Percentiles rank a stretch among this genome's conserved stretches.
These are phyloP conservation scores for Irpex sp. DNA, from an alignment of 1,284 basidiomycete species.

Conservation along the genomic window DNA sequence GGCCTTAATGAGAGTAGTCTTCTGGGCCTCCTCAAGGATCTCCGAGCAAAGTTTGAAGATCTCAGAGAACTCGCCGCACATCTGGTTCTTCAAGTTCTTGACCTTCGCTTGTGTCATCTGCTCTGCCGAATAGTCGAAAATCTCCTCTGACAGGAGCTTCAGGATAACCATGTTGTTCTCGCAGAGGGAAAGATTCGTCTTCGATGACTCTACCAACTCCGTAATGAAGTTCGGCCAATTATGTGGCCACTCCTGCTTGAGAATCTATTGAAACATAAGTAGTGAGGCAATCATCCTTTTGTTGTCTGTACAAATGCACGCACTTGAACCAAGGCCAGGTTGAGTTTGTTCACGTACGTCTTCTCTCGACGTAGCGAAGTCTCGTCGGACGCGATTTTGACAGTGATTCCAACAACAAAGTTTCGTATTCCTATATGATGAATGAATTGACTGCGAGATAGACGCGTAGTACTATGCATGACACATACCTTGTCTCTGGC, in stretches of 20 bases:
- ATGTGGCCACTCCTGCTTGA: slow-evolving; percentile 99
- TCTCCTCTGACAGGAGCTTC: slow-evolving; percentile 96
- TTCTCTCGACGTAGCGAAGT: slow-evolving; percentile 86
- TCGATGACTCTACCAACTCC: slow-evolving; percentile 96
- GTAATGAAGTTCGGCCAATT: slow-evolving; percentile 99
- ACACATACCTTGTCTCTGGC: slow-evolving; percentile 80
- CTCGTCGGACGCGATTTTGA: slow-evolving; percentile 92
- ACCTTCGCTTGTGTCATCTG: slow-evolving; percentile 99
- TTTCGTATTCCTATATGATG: slow-evolving; percentile 81
- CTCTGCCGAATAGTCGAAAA: slow-evolving; percentile 98
- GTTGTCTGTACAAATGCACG: slow-evolving; percentile 19
- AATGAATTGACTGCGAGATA: background rate
- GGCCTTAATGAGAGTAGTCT: slow-evolving; percentile 92
- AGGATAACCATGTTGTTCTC: slow-evolving; percentile 99
- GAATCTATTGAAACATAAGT: slow-evolving; percentile 64
- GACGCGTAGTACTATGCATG: slow-evolving; percentile 9
- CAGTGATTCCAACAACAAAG: slow-evolving; percentile 92
- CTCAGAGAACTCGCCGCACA: slow-evolving; percentile 96
- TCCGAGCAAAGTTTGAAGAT: slow-evolving; percentile 96
- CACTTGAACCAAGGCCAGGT: slow-evolving; percentile 93
- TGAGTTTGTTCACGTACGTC: slow-evolving; percentile 96
- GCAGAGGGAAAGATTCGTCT: slow-evolving; percentile 94
- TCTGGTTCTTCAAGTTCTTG: slow-evolving; percentile 96
- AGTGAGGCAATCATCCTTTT: slow-evolving; percentile 12
- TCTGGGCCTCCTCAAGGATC: slow-evolving; percentile 97